Evolutionary conservation across 768 basidiomycete genomes (phyloP).

Genomic region (Rhizopogon sp.): DNA sequence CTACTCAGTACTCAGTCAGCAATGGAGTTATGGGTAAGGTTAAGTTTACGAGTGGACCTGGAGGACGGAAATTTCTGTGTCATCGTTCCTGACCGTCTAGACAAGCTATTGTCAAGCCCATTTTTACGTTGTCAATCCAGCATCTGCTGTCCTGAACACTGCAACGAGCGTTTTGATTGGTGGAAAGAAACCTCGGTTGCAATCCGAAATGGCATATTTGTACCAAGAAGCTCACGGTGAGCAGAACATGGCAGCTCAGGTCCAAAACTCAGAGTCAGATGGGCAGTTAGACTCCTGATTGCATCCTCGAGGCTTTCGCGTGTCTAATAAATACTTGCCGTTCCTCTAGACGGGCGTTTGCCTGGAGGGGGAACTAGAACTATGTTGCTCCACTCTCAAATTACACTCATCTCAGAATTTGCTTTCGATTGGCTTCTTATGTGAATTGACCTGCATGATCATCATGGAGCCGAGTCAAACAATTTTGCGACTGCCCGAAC

Average conservation of each 20-base stretch:
- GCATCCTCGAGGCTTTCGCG: slow-evolving; percentile 31
- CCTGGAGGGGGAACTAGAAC: slow-evolving; percentile 2
- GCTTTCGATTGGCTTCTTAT: not conserved
- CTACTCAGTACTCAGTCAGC: not conserved
- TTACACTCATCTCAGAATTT: not conserved
- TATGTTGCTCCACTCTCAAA: not conserved
- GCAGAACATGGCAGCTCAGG: not conserved
- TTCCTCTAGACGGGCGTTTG: slow-evolving; percentile 8
- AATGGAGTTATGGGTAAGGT: slow-evolving; percentile 20
- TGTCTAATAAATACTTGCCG: slow-evolving; percentile 14
- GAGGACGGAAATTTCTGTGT: slow-evolving; percentile 23
- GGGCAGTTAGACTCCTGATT: slow-evolving; percentile 18
- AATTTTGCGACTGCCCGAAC: not conserved
- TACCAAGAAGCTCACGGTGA: not conserved
- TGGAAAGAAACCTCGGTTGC: not conserved
- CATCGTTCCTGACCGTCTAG: slow-evolving; percentile 4
- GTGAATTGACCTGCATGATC: not conserved
- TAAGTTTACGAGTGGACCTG: slow-evolving; percentile 23
- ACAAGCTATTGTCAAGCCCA: not conserved
- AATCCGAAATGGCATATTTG: not conserved
- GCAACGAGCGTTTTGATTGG: not conserved
- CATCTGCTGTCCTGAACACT: not conserved
- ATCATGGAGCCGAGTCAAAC: not conserved
- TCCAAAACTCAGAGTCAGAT: not conserved
- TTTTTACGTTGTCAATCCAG: not conserved